A percentile compares a stretch with the other conserved stretches of the same genome.
phyloP scores from a whole-genome alignment of 176 grass and related monocot genomes.

The Guadua angustifolia region DNA sequence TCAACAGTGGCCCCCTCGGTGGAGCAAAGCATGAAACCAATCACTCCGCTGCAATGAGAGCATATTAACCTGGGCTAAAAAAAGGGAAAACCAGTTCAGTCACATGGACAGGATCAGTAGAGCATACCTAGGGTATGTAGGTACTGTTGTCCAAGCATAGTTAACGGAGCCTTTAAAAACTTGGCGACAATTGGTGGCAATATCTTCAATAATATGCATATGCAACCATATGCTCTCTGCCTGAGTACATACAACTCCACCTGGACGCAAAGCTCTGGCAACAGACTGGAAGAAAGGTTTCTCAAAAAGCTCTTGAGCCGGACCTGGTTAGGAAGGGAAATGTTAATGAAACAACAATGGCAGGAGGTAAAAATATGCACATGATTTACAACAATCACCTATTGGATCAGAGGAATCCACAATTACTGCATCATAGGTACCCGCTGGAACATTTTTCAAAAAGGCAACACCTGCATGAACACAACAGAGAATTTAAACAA shows the following conservation, averaged over 20 bases:
- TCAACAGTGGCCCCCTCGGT: constrained; percentile 74
- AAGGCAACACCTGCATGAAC: constrained; percentile 76
- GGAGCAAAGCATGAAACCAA: constrained; percentile 98
- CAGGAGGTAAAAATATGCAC: not conserved
- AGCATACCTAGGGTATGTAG: constrained; percentile 89
- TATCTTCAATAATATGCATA: constrained; percentile 97
- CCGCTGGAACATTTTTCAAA: constrained; percentile 71
- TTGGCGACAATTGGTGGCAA: constrained; percentile 70
- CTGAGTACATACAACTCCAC: constrained; percentile 93
- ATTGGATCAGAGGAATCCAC: constrained; percentile 96
- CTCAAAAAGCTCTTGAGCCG: constrained; percentile 96
- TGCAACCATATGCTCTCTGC: constrained; percentile 99
- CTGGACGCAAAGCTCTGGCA: constrained; percentile 72
- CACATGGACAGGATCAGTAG: not conserved
- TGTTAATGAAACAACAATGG: constrained; percentile 18
- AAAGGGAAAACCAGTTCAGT: not conserved
- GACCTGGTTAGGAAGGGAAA: constrained; percentile 50
- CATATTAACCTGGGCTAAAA: constrained; percentile 2
- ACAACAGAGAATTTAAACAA: constrained; percentile 25
- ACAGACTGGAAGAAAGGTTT: constrained; percentile 93
- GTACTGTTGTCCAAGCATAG: constrained; percentile 99
- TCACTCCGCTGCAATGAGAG: constrained; percentile 70
- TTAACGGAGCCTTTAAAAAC: constrained; percentile 90
- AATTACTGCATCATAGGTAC: constrained; percentile 89
- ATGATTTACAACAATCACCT: constrained; percentile 51